Conservation (phyloP, 305 asterid species). For the Fraxinus floribunda region DNA sequence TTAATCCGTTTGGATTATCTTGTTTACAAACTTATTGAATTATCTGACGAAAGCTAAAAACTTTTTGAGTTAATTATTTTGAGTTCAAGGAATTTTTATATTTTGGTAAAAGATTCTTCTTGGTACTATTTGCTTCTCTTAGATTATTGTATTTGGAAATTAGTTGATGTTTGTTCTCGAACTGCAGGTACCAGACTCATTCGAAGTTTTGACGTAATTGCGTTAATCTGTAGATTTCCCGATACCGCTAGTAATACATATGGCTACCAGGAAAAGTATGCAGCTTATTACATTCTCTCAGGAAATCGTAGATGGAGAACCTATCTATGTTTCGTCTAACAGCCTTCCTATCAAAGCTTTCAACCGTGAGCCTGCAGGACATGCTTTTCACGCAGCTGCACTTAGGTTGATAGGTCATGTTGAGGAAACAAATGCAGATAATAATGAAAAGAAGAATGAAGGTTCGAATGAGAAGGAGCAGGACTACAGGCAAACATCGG, state of each 20-base stretch:
- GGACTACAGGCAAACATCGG: conserved; percentile 56
- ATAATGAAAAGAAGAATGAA: conserved; percentile 36
- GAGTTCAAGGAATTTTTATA: not conserved
- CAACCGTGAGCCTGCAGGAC: conserved; percentile 84
- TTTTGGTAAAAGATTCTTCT: not conserved
- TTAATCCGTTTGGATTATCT: not conserved
- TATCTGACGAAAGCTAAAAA: not conserved
- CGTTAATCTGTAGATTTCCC: not conserved
- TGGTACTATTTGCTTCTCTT: not conserved
- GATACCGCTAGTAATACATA: not conserved
- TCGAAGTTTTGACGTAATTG: not conserved
- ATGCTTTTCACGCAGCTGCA: conserved; percentile 81
- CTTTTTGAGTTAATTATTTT: not conserved
- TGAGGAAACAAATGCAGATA: conserved; percentile 44
- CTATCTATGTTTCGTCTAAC: conserved; percentile 65
- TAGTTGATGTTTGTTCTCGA: not conserved
- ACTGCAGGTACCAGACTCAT: not conserved
- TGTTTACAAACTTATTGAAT: not conserved
- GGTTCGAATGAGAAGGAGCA: conserved; percentile 53
- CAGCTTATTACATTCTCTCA: conserved; percentile 56
- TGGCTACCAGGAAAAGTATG: conserved; percentile 43
- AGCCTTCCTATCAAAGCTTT: conserved; percentile 64
- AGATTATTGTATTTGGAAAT: not conserved
- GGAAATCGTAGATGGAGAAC: conserved; percentile 71
- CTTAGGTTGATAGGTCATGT: conserved; percentile 63